Base-by-base conservation (phyloP, 352 stramenopile genomes). In the Pythium vanterpoolii region DNA sequence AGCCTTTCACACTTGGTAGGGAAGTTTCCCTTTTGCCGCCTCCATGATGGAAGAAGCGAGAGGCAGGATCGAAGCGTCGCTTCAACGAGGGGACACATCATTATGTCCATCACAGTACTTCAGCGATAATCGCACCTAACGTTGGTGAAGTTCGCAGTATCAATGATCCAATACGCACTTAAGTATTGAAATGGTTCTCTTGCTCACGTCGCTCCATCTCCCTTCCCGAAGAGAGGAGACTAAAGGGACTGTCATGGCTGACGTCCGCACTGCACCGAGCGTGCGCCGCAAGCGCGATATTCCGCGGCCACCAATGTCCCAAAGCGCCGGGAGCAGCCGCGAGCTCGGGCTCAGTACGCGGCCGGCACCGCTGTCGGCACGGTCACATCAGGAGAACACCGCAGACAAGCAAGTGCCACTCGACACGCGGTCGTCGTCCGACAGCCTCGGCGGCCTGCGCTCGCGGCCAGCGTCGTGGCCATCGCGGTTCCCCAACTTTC, bases 391-490 rank as follows among this genome's bases (percentile, higher is more conserved):
- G 10, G 52, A 62, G 1, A 67, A 67, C 27, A 52, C 44, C 8
- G 52, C 60, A 7, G 60, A 62, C n/a, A 44, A n/a, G 0, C 52
- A 67, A 13, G 52, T 58, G 10, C 39, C 38, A 18, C 27, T 60
- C 8, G 33, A 56, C 21, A 5, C 19, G 21, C 51, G 28, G 21
- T 44, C 27, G 36, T 44, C 57, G 26, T 49, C 19, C 28, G 60
- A 67, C 30, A 52, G 44, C 7, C n/a, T 57, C 31, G 27, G 47
- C 11, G 61, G 53, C 27, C 40, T 68, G 8, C 47, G 56, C 21
- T 31, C 28, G 53, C 56, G 62, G 18, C 62, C 62, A 19, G 62
- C 62, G 43, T 61, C 62, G 21, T 69, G 62, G 62, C 52, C 62
- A 1, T 69, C 50, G 44, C 50, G 56, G 23, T 27, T 65, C 8